These are phyloP conservation scores for Mallotus nudiflorus DNA, from an alignment of 345 rosid genomes.

Conservation along the genomic window DNA sequence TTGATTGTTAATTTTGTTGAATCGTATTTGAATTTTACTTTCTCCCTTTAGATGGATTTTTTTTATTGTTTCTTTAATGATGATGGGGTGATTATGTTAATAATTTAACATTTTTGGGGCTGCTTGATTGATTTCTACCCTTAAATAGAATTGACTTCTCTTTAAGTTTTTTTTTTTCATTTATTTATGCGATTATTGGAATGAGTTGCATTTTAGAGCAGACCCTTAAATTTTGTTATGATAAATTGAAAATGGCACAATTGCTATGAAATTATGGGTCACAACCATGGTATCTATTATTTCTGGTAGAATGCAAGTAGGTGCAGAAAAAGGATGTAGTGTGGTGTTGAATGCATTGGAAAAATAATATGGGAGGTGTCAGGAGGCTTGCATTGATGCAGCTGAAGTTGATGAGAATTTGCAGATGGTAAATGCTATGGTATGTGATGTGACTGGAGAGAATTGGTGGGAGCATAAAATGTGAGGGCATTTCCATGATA, in stretches of 20 bases:
- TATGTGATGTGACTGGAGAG: neutral
- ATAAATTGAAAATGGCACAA: neutral
- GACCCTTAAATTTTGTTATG: neutral
- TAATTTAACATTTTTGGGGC: too few species aligned
- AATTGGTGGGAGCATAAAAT: too few species aligned
- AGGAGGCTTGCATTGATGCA: neutral
- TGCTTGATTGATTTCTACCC: too few species aligned
- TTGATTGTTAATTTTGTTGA: neutral
- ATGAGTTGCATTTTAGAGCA: neutral
- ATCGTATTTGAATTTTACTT: neutral
- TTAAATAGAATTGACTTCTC: too few species aligned
- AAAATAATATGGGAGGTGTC: too few species aligned
- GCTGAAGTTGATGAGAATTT: neutral
- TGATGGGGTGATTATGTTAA: neutral
- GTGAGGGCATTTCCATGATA: neutral
- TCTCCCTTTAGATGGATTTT: neutral
- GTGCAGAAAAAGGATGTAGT: neutral
- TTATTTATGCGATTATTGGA: too few species aligned
- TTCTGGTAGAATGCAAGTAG: neutral
- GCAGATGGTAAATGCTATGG: neutral
- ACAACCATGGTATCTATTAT: neutral
- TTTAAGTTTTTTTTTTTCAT: too few species aligned
- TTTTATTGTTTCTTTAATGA: neutral
- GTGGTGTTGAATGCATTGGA: neutral
- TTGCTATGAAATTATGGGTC: neutral